Percentiles rank a stretch among this genome's conserved stretches.
phyloP scores from a whole-genome alignment of 768 basidiomycete genomes.

The Xerocomus potaroensis region DNA sequence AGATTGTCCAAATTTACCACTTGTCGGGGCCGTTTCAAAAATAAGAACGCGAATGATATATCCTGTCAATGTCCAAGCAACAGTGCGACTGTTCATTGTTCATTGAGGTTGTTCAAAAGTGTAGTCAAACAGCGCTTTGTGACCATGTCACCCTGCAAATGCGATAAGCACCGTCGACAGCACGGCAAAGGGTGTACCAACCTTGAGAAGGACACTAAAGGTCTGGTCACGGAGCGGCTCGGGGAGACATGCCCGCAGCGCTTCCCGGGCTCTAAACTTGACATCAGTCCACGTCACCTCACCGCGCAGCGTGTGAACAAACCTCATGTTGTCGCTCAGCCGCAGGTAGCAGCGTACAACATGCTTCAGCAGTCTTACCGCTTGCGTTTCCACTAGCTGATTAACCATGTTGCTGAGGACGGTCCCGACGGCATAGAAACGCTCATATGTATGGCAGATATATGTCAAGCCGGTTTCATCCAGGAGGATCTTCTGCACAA shows the following conservation, averaged over 20 bases:
- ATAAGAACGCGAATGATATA: too few species aligned
- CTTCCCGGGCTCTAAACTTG: constrained; percentile 79
- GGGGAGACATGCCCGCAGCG: constrained; percentile 90
- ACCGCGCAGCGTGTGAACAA: constrained; percentile 26
- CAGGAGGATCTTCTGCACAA: constrained; percentile 95
- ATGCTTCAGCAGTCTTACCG: constrained; percentile 93
- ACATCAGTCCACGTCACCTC: constrained; percentile 8
- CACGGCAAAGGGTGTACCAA: constrained; percentile 26
- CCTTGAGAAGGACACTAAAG: constrained; percentile 88
- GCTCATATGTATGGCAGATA: constrained; percentile 99
- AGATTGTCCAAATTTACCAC: constrained; percentile 30
- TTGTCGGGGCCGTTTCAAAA: constrained; percentile 19
- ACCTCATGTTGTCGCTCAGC: constrained; percentile 94
- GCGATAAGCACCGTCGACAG: constrained; percentile 11
- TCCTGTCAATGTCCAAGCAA: too few species aligned
- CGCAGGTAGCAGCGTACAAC: constrained; percentile 97
- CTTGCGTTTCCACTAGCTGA: constrained; percentile 96
- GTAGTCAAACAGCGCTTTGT: constrained; percentile 93
- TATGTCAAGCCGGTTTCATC: constrained; percentile 98
- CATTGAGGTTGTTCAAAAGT: constrained; percentile 82
- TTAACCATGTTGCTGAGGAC: constrained; percentile 99
- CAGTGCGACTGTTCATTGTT: constrained; percentile 42
- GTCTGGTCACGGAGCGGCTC: constrained; percentile 94
- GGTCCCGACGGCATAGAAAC: constrained; percentile 98
- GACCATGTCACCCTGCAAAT: constrained; percentile 86